These are phyloP conservation scores for Nemania bipapillata DNA, from an alignment of 2,329 filamentous ascomycete species.

Conservation along the genomic window DNA sequence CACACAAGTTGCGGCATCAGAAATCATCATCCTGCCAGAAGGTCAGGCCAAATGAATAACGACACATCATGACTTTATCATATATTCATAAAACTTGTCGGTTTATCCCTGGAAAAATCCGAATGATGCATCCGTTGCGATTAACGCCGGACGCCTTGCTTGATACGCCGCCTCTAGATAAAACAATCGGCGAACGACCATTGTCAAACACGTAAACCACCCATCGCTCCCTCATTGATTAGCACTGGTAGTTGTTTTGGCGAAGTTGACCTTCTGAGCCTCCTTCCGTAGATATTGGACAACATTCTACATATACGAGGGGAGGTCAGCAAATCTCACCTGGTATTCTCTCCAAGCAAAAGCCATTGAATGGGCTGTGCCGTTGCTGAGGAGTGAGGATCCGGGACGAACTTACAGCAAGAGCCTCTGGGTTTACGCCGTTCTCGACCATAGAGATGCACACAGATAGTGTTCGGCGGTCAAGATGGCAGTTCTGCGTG, in stretches of 20 bases:
- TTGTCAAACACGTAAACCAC: neutral
- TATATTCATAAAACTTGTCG: neutral
- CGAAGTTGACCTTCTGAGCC: conserved; percentile 62
- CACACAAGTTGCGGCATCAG: neutral
- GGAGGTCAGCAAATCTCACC: neutral
- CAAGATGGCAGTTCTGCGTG: conserved; percentile 86
- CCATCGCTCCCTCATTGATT: conserved; percentile 21
- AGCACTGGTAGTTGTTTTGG: conserved; percentile 40
- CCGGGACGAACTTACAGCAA: conserved; percentile 73
- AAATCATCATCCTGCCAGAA: conserved; percentile 9
- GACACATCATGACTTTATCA: conserved; percentile 9
- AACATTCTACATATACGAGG: conserved; percentile 59
- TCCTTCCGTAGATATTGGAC: conserved; percentile 70
- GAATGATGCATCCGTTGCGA: neutral
- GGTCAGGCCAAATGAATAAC: conserved; percentile 9
- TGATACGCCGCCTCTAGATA: neutral
- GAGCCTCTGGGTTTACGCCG: conserved; percentile 92
- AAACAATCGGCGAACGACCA: neutral
- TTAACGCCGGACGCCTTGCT: conserved; percentile 38
- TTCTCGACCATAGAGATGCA: conserved; percentile 98
- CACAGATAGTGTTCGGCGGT: conserved; percentile 88
- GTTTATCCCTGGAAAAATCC: neutral
- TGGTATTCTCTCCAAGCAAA: neutral
- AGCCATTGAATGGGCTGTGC: neutral
- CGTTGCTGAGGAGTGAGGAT: conserved; percentile 7